Percentiles rank a stretch among this genome's conserved stretches.
These are phyloP conservation scores for Oenanthe sinensis DNA, from an alignment of 129 eudicot genomes.

Conservation along the genomic window DNA sequence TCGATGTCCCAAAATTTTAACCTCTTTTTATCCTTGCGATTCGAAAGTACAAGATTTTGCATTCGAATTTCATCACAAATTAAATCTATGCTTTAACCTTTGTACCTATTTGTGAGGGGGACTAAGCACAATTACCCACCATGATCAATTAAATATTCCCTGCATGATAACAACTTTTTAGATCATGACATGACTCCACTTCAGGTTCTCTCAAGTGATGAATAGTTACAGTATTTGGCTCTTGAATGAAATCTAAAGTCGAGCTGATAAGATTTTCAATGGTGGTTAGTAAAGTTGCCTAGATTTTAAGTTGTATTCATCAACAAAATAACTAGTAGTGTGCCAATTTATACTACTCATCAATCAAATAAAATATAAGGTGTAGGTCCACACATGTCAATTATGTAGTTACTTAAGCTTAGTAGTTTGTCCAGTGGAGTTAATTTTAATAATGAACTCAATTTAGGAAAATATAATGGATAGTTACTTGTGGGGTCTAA, in stretches of 20 bases:
- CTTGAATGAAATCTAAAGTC: not conserved
- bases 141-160: not conserved
- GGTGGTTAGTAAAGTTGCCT: not conserved
- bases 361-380: no score
- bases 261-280: not conserved
- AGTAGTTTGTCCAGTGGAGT: conserved; percentile 2
- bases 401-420: not conserved
- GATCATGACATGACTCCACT: conserved; percentile 10
- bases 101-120: no score
- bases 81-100: no score
- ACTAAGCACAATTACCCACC: not conserved
- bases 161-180: not conserved
- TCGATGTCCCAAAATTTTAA: no score
- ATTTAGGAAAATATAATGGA: conserved; percentile 12
- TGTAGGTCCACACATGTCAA: conserved; percentile 2
- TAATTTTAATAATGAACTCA: conserved; percentile 1
- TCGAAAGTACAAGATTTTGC: no score
- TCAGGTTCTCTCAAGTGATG: not conserved
- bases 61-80: no score
- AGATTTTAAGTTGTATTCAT: not conserved
- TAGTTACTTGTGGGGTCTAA: not conserved
- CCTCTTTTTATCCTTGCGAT: no score
- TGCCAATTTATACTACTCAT: not conserved
- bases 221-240: not conserved
- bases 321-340: not conserved